Evolutionary conservation across 352 stramenopile genomes (phyloP), one percentile per base, ranked within the genome.

Genomic region (Thalassiosira sp.): DNA sequence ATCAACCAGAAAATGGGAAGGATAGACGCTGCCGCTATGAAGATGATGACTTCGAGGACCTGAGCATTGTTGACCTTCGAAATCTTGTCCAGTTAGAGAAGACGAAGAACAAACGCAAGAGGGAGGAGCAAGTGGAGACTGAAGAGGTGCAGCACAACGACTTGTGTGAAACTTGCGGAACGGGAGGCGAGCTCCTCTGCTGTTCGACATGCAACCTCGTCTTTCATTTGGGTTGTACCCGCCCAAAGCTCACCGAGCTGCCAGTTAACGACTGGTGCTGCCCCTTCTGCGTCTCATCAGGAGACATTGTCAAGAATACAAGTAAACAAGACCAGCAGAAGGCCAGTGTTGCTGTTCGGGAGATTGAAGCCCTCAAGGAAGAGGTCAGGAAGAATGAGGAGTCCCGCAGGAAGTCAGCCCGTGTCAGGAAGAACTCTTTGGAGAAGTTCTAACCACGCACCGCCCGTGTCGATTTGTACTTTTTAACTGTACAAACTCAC

Each of bases 171-270:
- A 40, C 27, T 13, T 75, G 66, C 40, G 46, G 46, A 11, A 46
- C 57, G 3, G 22, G 22, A 27, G 76, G 72, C 18, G 72, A 89
- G 48, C 61, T 92, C 1, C 28, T 92, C 5, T 88, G 74, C 46
- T n/a, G n/a, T n/a, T n/a, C n/a, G n/a, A n/a, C n/a, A n/a, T n/a
- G n/a, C n/a, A n/a, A n/a, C n/a, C n/a, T 88, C 13, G 79, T 87
- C 5, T 92, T 90, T 79, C 86, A 92, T 70, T 48, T 87, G 24
- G 57, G 70, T 8, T 92, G 86, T 68, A 56, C 80, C 13, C 79
- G 86, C 31, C 86, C 86, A 0, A 57, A 51, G 10, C 15, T 75
- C 3, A 35, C 10, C 3, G 37, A 69, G 22, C 8, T 71, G 2
- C 71, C 72, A 1, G 20, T 53, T 5, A 60, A 61, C 27, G 66